Evolutionary conservation across 2,329 filamentous ascomycete genomes (phyloP), one percentile per base, ranked within the genome.

Genomic region (Dactylellina parvicollis): DNA sequence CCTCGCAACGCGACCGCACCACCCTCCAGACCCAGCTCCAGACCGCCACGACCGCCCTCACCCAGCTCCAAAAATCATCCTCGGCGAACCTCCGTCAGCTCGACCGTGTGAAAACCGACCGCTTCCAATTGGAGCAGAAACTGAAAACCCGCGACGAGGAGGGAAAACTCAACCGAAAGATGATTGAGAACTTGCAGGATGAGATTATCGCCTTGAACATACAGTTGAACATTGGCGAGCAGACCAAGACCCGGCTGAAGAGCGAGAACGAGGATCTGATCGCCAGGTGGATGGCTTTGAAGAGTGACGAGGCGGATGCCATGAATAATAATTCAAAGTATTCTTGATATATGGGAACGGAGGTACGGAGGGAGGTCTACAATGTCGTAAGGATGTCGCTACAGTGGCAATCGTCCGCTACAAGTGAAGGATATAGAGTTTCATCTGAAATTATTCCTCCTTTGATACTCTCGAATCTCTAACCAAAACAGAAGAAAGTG

Each of bases 201-300:
- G 95, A 99, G 81, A 89, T 96, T 81, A 89, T 96, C 55, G 89
- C 92, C 0, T 82, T 97, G 49, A 93, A 93, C 76, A 84, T 98
- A 76, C 91, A 98, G 81, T 84, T 97, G 44, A 92, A 95, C 77
- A 87, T 97, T 83, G 89, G 90, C 2, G 92, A 96, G 80, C 87
- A 93, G 79, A 87, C 88, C 78, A 85, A 86, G 26, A 88, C 89
- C 79, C 89, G 88, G 80, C 83, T 96, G 75, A 87, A 88, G 79
- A 85, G 85, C 70, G 95, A 98, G 80, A 98, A 98, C 79, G 89
- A 91, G 79, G 91, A 96, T 76, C 84, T 99, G 62, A 88, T 97
- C 59, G 90, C 92, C 80, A 86, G 95, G 61, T 98, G 93, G 92
- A 93, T 98, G 90, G 88, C 87, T 79, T 85, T 90, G 75, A 95